Percentiles rank a stretch among this genome's conserved stretches.
Evolutionary conservation across 1,284 basidiomycete genomes (phyloP).

Genomic region (Leccinum huronense): DNA sequence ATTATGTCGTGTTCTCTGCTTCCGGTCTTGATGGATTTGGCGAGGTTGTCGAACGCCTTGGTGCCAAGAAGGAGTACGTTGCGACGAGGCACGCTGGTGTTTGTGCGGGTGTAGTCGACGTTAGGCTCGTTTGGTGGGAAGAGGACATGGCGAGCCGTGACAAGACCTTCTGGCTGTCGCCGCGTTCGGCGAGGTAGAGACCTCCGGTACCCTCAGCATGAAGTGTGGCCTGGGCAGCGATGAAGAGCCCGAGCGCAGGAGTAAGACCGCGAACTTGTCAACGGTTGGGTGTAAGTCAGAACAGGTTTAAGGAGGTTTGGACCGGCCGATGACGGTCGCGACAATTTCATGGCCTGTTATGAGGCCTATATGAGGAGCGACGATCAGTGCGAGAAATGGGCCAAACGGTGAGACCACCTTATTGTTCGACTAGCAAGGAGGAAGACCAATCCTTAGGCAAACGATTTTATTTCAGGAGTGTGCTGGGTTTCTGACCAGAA

Average conservation of each 20-base stretch:
- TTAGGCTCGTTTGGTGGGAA: background rate
- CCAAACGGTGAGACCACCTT: too few relatives aligned
- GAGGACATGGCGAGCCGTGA: background rate
- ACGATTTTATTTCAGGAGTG: too few relatives aligned
- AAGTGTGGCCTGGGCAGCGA: background rate
- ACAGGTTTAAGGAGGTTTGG: background rate
- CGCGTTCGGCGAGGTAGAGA: background rate
- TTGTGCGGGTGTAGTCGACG: background rate
- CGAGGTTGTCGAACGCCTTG: background rate
- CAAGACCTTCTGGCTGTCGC: background rate
- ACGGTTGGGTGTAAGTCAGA: background rate
- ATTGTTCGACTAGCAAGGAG: too few relatives aligned
- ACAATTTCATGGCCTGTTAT: too few relatives aligned
- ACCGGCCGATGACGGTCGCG: background rate
- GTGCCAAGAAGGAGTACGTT: background rate
- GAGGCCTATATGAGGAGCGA: too few relatives aligned
- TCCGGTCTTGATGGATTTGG: background rate
- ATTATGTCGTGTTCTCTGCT: too few relatives aligned
- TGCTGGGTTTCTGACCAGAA: too few relatives aligned
- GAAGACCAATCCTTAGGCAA: too few relatives aligned
- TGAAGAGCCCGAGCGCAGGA: background rate
- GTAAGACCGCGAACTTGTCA: background rate
- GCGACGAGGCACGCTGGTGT: background rate
- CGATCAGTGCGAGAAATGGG: too few relatives aligned
- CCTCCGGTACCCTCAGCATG: background rate